These are phyloP conservation scores for Kurtzmaniella fragi DNA, from an alignment of 805 yeast species.

Conservation along the genomic window DNA sequence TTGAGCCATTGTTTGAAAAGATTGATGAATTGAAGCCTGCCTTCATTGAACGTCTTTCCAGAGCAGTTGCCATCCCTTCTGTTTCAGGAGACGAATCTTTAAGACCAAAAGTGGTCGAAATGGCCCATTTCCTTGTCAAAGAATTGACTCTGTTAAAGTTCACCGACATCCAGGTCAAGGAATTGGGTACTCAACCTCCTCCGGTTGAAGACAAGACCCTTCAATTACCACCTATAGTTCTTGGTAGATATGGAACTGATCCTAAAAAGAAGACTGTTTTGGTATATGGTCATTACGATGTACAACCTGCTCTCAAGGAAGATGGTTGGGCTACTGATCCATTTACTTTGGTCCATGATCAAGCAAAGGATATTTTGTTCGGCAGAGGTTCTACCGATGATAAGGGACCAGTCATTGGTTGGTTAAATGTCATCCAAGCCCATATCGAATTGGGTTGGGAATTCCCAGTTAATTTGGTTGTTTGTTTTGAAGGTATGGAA, in stretches of 20 bases:
- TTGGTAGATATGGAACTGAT: slow-evolving; percentile 81
- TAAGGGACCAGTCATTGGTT: slow-evolving; percentile 96
- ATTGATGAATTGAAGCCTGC: slow-evolving; percentile 71
- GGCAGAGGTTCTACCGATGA: slow-evolving; percentile 98
- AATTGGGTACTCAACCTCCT: slow-evolving; percentile 88
- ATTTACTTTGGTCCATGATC: slow-evolving; percentile 56
- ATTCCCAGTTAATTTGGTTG: slow-evolving; percentile 86
- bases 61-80: slow-evolving; percentile 93
- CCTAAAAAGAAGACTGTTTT: slow-evolving; percentile 82
- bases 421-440: slow-evolving; percentile 92
- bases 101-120: slow-evolving; percentile 84
- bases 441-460: slow-evolving; percentile 80
- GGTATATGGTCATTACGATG: slow-evolving; percentile 96
- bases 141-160: slow-evolving; percentile 76
- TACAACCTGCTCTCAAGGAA: slow-evolving; percentile 87
- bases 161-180: slow-evolving; percentile 72
- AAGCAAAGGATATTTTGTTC: slow-evolving; percentile 62
- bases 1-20: slow-evolving; percentile 49
- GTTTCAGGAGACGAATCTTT: slow-evolving; percentile 87
- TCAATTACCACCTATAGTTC: slow-evolving; percentile 89
- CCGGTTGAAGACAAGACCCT: slow-evolving; percentile 66
- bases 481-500: slow-evolving; percentile 99
- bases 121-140: slow-evolving; percentile 74
- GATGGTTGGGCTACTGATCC: slow-evolving; percentile 98
- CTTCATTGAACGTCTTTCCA: slow-evolving; percentile 64